Evolutionary conservation across 768 basidiomycete genomes (phyloP), one percentile per base, ranked within the genome.

Genomic region (Russula earlei): DNA sequence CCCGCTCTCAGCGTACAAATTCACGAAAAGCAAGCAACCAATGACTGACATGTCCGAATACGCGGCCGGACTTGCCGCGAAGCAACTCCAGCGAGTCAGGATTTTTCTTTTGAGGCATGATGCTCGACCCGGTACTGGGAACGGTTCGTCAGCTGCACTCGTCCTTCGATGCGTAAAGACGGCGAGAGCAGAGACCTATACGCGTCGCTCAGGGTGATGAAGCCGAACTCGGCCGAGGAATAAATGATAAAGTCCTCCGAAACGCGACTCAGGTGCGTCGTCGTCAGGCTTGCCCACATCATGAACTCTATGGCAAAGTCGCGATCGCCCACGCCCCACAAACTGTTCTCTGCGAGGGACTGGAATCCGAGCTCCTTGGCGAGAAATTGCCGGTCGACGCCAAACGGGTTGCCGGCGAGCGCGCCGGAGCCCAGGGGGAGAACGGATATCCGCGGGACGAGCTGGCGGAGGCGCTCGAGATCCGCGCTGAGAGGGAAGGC

Each of bases 61-160:
- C 78, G 25, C 96, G 84, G 5, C 96, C 96, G 31, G 88, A 81
- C 71, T 99, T 99, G 63, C 96, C 96, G 55, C 96, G 84, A 55
- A 99, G 75, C 20, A 99, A 77, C 70, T 99, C 96, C 52, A 96
- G 74, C 10, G 95, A 97, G 69, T 98, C 96, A 0, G 94, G 91
- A 67, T 97, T 97, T 74, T 98, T 99, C 75, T 99, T 98, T 68
- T 98, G 96, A 5, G 96, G 96, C 96, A 99, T 99, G 68, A 99
- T 97, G 63, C 94, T 97, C 38, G 94, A 97, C 7, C 96, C 96
- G 42, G 96, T 99, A 67, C 93, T 97, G 20, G 19, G 61, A 38
- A 48, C 51, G 17, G 4, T 20, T 9, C 10, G 15, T 31, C 24
- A 48, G 47, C 22, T 27, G 17, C n/a, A n/a, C n/a, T 8, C 27